A percentile compares a stretch with the other conserved stretches of the same genome.
Conservation (phyloP, 1,284 basidiomycete species). For the Tylopilus orsonianus region DNA sequence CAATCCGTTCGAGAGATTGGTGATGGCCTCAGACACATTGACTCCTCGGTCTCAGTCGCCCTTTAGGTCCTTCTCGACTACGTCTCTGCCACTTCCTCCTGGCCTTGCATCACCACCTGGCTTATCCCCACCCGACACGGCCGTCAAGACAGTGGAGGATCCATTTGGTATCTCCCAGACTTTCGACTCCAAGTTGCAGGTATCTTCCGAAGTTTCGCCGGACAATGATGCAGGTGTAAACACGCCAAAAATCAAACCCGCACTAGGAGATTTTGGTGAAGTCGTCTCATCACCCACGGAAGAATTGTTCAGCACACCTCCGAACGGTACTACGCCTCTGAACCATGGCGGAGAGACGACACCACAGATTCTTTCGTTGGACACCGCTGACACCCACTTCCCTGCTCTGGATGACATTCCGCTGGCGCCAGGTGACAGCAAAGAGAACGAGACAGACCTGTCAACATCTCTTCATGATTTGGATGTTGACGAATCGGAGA, state of each 20-base stretch:
- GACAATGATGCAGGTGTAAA: slow-evolving; percentile 26
- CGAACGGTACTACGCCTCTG: slow-evolving; percentile 42
- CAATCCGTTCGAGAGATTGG: slow-evolving; percentile 90
- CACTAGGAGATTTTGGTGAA: slow-evolving; percentile 14
- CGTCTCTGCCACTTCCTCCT: slow-evolving; percentile 35
- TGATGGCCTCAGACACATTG: slow-evolving; percentile 44
- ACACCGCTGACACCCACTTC: slow-evolving; percentile 39
- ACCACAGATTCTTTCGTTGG: slow-evolving; percentile 30
- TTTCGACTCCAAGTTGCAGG: slow-evolving; percentile 31
- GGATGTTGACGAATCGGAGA: slow-evolving; percentile 63
- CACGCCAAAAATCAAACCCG: slow-evolving; percentile 20
- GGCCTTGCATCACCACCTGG: slow-evolving; percentile 31
- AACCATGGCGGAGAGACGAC: slow-evolving; percentile 16
- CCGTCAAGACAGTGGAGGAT: slow-evolving; percentile 37
- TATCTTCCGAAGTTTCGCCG: slow-evolving; percentile 22
- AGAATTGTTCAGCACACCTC: slow-evolving; percentile 63
- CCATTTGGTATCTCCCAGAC: slow-evolving; percentile 61
- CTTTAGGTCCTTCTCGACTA: slow-evolving; percentile 51
- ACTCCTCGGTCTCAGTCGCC: slow-evolving; percentile 55
- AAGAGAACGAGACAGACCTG: slow-evolving; percentile 53
- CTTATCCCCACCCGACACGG: slow-evolving; percentile 17
- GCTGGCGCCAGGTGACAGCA: slow-evolving; percentile 20
- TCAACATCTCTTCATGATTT: slow-evolving; percentile 58
- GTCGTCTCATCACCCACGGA: slow-evolving; percentile 36
- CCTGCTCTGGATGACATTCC: slow-evolving; percentile 45